These are phyloP conservation scores for Didymellaceae sp. DNA, from an alignment of 2,329 filamentous ascomycete species.

Conservation along the genomic window DNA sequence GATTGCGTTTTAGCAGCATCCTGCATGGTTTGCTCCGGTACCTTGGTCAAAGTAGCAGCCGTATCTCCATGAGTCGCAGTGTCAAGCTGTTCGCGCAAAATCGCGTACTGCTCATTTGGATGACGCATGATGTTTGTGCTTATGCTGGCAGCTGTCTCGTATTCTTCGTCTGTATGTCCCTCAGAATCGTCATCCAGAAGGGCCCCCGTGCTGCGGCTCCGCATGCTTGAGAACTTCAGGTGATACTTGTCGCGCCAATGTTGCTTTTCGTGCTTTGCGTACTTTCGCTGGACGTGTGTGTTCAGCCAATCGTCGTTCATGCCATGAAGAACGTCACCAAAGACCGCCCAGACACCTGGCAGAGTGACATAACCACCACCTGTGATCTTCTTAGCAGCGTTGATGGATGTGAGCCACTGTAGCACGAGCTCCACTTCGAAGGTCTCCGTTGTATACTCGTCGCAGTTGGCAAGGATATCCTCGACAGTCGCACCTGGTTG, in stretches of 20 bases:
- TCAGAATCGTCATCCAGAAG: background rate
- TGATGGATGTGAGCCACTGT: conserved; percentile 37
- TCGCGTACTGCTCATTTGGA: conserved; percentile 30
- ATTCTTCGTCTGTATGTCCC: background rate
- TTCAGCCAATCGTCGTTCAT: conserved; percentile 40
- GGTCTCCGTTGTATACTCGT: conserved; percentile 33
- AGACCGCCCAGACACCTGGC: conserved; percentile 40
- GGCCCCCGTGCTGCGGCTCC: background rate
- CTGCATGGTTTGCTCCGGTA: too few relatives aligned
- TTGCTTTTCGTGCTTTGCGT: conserved; percentile 26
- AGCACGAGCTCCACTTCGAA: conserved; percentile 45
- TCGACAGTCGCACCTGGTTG: conserved; percentile 63
- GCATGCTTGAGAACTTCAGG: conserved; percentile 24
- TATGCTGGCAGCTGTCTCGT: conserved; percentile 1
- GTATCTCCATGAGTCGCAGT: background rate
- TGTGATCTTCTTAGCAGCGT: conserved; percentile 29
- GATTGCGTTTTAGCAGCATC: too few relatives aligned
- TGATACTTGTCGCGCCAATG: conserved; percentile 35
- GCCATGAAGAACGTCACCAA: conserved; percentile 39
- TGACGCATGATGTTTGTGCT: conserved; percentile 24
- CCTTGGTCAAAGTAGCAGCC: too few relatives aligned
- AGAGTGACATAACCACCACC: conserved; percentile 31
- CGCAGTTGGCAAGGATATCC: conserved; percentile 57
- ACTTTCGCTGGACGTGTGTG: conserved; percentile 38
- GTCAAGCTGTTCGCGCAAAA: conserved; percentile 14